Evolutionary conservation across 345 rosid species (phyloP).

Genomic region (Linum trigynum): DNA sequence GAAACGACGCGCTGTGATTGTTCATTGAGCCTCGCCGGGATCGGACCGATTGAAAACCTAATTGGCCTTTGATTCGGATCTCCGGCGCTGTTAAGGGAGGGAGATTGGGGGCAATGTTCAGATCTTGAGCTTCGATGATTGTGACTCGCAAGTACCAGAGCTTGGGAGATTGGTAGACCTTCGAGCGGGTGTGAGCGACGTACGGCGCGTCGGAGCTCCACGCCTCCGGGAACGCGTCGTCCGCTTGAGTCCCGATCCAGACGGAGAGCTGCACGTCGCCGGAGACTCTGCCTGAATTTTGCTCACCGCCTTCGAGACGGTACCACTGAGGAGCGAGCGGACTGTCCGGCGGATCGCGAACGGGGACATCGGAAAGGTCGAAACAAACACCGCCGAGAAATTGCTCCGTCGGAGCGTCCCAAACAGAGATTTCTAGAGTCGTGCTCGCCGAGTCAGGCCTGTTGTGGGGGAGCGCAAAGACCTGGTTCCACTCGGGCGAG

Average conservation of each 20-base stretch:
- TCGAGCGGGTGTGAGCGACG: constrained; percentile 79
- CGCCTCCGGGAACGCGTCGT: constrained; percentile 90
- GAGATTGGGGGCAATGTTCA: constrained; percentile 57
- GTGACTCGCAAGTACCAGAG: constrained; percentile 86
- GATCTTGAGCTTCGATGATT: constrained; percentile 85
- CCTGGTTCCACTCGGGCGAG: constrained; percentile 80
- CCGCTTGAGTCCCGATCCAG: constrained; percentile 94
- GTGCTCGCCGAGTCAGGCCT: constrained; percentile 38
- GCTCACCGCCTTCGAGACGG: constrained; percentile 56
- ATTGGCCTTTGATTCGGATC: constrained; percentile 65
- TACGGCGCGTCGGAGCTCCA: constrained; percentile 81
- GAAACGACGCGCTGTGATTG: constrained; percentile 59
- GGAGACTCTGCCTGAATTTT: constrained; percentile 32
- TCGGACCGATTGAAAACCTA: constrained; percentile 75
- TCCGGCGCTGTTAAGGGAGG: constrained; percentile 86
- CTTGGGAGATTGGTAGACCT: constrained; percentile 92
- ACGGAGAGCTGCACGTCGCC: constrained; percentile 92
- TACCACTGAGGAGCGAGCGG: constrained; percentile 93
- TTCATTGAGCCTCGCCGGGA: constrained; percentile 72
- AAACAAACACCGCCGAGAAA: constrained; percentile 87
- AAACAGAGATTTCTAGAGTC: constrained; percentile 70
- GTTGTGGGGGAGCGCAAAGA: constrained; percentile 59
- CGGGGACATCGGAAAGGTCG: constrained; percentile 76
- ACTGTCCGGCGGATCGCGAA: constrained; percentile 84
- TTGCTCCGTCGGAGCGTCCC: constrained; percentile 65